phyloP scores from a whole-genome alignment of 176 grass and related monocot species.

The Oryza rufipogon region DNA sequence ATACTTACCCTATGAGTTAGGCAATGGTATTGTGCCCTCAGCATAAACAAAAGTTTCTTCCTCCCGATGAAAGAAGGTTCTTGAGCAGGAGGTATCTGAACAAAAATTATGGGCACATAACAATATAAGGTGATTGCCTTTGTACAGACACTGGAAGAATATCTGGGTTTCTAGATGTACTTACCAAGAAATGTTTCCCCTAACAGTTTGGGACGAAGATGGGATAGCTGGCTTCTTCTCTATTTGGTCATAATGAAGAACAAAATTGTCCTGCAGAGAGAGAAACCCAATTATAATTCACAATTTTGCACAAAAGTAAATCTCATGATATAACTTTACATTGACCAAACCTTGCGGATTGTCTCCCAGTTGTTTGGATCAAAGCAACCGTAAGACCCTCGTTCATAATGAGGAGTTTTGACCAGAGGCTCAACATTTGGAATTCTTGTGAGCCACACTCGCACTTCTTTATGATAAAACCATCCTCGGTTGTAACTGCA shows the following conservation, averaged over 20 bases:
- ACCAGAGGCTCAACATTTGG: slow-evolving; percentile 70
- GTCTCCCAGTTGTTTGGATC: slow-evolving; percentile 83
- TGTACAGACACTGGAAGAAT: background rate
- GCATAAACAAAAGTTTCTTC: background rate
- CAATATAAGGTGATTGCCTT: too few relatives aligned
- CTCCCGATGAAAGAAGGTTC: slow-evolving; percentile 1
- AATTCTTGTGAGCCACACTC: slow-evolving; percentile 69
- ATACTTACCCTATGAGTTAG: too few relatives aligned
- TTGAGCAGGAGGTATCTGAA: slow-evolving; percentile 33
- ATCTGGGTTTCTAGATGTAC: slow-evolving; percentile 2
- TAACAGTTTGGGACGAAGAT: slow-evolving; percentile 50
- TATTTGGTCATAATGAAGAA: slow-evolving; percentile 75
- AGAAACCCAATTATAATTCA: slow-evolving; percentile 13
- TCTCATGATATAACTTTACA: slow-evolving; percentile 16
- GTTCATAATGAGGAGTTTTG: slow-evolving; percentile 74
- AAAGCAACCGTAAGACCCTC: slow-evolving; percentile 80
- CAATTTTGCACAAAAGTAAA: slow-evolving; percentile 1
- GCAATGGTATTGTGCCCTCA: too few relatives aligned
- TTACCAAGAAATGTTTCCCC: slow-evolving; percentile 63
- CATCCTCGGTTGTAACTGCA: slow-evolving; percentile 79
- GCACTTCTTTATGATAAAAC: slow-evolving; percentile 90
- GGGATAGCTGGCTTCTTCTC: slow-evolving; percentile 76
- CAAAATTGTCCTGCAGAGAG: slow-evolving; percentile 76
- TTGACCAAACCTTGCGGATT: slow-evolving; percentile 69
- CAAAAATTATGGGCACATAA: background rate